A percentile compares a stretch with the other conserved stretches of the same genome.
Evolutionary conservation across 1,284 basidiomycete genomes (phyloP).

Genomic region (Melampsora americana): DNA sequence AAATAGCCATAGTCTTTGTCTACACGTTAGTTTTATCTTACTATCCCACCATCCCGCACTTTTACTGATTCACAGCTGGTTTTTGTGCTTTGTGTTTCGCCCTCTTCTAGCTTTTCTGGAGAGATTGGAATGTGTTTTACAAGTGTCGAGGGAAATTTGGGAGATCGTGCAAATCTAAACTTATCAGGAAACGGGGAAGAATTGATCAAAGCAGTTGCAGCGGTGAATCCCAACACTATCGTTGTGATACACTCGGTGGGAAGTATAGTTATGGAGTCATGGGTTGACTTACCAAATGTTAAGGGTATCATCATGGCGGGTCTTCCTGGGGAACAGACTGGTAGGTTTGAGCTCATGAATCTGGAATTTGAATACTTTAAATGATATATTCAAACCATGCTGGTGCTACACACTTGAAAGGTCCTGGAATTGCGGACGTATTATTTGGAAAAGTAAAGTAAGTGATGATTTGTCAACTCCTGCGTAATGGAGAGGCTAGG

Average conservation of each 20-base stretch:
- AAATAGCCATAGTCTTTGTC: slow-evolving; percentile 20
- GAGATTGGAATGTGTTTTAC: slow-evolving; percentile 7
- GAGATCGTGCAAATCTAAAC: slow-evolving; percentile 45
- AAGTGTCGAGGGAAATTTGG: slow-evolving; percentile 8
- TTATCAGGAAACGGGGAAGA: slow-evolving; percentile 44
- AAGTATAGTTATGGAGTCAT: slow-evolving; percentile 47
- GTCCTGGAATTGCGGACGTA: slow-evolving; percentile 7
- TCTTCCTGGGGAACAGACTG: slow-evolving; percentile 39
- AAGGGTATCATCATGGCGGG: slow-evolving; percentile 32
- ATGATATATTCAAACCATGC: slow-evolving; percentile 40
- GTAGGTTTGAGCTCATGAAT: slow-evolving; percentile 16
- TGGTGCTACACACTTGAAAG: slow-evolving; percentile 50
- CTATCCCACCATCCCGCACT: background rate
- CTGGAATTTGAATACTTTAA: slow-evolving; percentile 25
- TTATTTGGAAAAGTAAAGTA: slow-evolving; percentile 9
- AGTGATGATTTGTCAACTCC: slow-evolving; percentile 60
- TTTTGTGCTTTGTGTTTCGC: background rate
- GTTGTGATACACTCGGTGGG: slow-evolving; percentile 52
- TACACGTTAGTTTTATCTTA: slow-evolving; percentile 41
- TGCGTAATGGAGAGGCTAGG: slow-evolving; percentile 47
- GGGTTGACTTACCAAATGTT: slow-evolving; percentile 43
- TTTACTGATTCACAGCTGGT: no score
- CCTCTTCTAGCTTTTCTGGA: background rate
- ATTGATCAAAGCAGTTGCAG: slow-evolving; percentile 47
- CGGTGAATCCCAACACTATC: slow-evolving; percentile 52